phyloP scores from a whole-genome alignment of 1,139 yeast genomes.

The Lodderomyces theae region DNA sequence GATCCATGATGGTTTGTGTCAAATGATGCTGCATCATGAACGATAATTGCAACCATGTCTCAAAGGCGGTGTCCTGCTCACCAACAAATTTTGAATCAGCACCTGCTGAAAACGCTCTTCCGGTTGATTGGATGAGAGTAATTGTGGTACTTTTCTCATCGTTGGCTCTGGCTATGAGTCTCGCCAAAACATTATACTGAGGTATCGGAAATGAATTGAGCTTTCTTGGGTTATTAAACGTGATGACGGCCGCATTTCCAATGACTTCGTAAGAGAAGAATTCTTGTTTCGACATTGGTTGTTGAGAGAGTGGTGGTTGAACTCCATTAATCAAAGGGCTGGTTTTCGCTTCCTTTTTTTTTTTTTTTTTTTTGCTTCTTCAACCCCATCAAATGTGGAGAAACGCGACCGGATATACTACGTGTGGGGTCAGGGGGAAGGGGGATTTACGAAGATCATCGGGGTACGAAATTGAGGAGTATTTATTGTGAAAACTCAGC shows the following conservation, averaged over 20 bases:
- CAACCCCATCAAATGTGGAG: background rate
- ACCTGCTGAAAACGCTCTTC: slow-evolving; percentile 81
- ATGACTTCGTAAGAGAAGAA: slow-evolving; percentile 44
- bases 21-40: slow-evolving; percentile 68
- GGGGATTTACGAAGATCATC: too few species aligned
- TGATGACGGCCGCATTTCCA: slow-evolving; percentile 58
- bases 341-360: too few species aligned
- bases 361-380: background rate
- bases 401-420: background rate
- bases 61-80: slow-evolving; percentile 35
- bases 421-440: background rate
- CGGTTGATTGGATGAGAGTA: slow-evolving; percentile 70
- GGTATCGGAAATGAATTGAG: slow-evolving; percentile 67
- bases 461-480: too few species aligned
- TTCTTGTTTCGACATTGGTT: background rate
- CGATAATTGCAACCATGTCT: slow-evolving; percentile 57
- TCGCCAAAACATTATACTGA: slow-evolving; percentile 64
- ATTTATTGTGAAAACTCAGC: too few species aligned
- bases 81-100: slow-evolving; percentile 49
- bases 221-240: slow-evolving; percentile 58
- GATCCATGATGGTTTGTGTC: slow-evolving; percentile 67
- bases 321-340: background rate
- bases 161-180: slow-evolving; percentile 63
- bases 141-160: slow-evolving; percentile 58
- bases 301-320: background rate